Evolutionary conservation across 2,329 filamentous ascomycete genomes (phyloP), one percentile per base, ranked within the genome.

Genomic region (Dactylonectria estremocensis): DNA sequence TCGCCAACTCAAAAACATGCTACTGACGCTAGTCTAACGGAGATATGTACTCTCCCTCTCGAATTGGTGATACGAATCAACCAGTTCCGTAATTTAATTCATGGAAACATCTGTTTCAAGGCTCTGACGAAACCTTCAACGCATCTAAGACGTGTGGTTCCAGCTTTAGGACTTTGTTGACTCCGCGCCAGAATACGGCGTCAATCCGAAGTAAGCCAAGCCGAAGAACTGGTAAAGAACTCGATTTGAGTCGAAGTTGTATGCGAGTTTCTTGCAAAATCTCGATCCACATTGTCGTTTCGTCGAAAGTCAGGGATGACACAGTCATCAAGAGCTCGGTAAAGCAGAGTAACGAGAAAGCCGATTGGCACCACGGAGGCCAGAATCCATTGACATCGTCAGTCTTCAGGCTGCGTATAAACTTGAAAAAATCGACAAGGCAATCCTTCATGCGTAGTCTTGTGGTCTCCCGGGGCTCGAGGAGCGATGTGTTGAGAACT

Each of bases 111-210:
- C n/a, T n/a, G n/a, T n/a, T n/a, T 28, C 24, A 28, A 28, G 24
- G 24, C 6, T 28, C 31, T 3, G 56, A 43, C 5, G 52, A 20
- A n/a, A 31, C 16, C n/a, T 24, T 18, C n/a, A 68, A 61, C 8
- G 66, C 66, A 49, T 55, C 60, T 11, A n/a, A 35, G n/a, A 73
- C 69, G 40, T 74, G 72, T 7, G 60, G 52, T 10, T 71, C 49
- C n/a, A 74, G 56, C 7, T 67, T 57, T 14, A 74, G 37, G 2
- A 74, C 71, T 5, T 69, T 68, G 11, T 65, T 50, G 13, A 74
- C 59, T 1, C 72, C 71, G 2, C 71, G 69, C 72, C 71, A 74
- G 56, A 74, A 74, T 11, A 74, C 58, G 2, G 72, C 67, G 49
- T 74, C 72, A 13, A 74, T 69, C 13, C 72, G 57, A 14, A 74